Base-by-base conservation (phyloP, 768 basidiomycete species). In the Tylopilus plumbeoviolaceoides region DNA sequence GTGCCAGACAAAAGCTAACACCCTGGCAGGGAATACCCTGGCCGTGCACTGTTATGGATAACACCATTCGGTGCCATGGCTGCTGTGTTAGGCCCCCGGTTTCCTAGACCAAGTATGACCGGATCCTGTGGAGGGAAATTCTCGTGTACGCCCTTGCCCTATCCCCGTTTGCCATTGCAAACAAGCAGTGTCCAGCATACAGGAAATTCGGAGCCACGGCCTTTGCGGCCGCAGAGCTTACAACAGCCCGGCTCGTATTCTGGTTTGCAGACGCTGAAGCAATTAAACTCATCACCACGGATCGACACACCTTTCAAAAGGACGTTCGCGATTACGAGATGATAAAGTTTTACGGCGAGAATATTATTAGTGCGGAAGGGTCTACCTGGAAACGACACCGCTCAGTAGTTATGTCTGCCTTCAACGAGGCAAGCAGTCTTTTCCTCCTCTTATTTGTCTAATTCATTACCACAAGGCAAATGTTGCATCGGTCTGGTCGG, bases 201-300 rank as follows among this genome's bases (percentile, higher is more conserved):
- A 58, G 58, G 36, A 62, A 70, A 47, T 70, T 72, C 38, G 69
- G 75, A 21, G 70, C 68, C 50, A 78, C 77, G 0, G 64, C 63
- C 18, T 57, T 76, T 18, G 68, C 69, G 11, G 71, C 76, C 7
- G 64, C 75, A 21, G 46, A 51, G 1, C 50, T 78, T 42, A 66
- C 58, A 57, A 47, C 58, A 12, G 63, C 68, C 20, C 64, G 58
- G 12, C 72, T 65, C 0, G 61, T 61, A 12, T 71, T 72, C 52
- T 80, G 76, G 74, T 30, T 79, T n/a, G 67, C 74, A 14, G 78
- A 79, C 43, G 64, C 72, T 2, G 73, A 78, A 30, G 73, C 74
- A 7, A 55, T 78, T 21, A 75, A 74, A 48, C 48, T 59, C 4
- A 59, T 78, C 20, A 60, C 59, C 12, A 59, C 63, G 0, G 70